Percentiles rank a stretch among this genome's conserved stretches.
Conservation (phyloP, 192 early-diverging fungal species). For the Coemansia sp. region DNA sequence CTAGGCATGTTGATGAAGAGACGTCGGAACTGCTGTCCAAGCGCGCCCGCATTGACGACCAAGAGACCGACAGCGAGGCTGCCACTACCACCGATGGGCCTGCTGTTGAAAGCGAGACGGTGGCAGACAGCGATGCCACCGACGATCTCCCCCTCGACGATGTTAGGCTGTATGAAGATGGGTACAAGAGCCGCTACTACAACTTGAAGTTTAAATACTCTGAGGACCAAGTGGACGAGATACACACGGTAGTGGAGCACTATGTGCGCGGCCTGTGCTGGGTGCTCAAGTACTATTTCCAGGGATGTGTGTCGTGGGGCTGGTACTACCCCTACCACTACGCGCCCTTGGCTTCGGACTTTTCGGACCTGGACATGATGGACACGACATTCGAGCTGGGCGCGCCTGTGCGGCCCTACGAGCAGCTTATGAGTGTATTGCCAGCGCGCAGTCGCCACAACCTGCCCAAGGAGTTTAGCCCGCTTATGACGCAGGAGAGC, state of each 20-base stretch:
- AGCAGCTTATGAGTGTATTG: slow-evolving; percentile 96
- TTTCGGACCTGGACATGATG: slow-evolving; percentile 68
- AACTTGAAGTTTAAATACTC: slow-evolving; percentile 61
- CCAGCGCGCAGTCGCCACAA: slow-evolving; percentile 66
- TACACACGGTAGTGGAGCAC: slow-evolving; percentile 59
- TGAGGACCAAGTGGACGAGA: slow-evolving; percentile 52
- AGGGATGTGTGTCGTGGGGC: slow-evolving; percentile 89
- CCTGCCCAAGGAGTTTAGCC: slow-evolving; percentile 60
- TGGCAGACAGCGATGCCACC: slow-evolving; percentile 5
- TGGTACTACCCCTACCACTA: slow-evolving; percentile 99
- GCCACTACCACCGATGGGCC: slow-evolving; percentile 33
- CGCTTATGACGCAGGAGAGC: slow-evolving; percentile 74
- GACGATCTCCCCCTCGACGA: slow-evolving; percentile 34
- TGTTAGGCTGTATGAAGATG: slow-evolving; percentile 69
- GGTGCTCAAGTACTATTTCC: slow-evolving; percentile 95
- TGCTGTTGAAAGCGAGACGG: slow-evolving; percentile 51
- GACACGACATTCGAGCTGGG: slow-evolving; percentile 78
- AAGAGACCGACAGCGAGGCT: slow-evolving; percentile 17
- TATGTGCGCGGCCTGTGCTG: slow-evolving; percentile 96
- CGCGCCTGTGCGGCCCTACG: slow-evolving; percentile 81
- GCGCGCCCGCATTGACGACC: slow-evolving; percentile 12
- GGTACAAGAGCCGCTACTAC: slow-evolving; percentile 74
- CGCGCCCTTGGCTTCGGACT: slow-evolving; percentile 82
- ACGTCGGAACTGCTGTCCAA: slow-evolving; percentile 9
- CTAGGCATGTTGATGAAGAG: slow-evolving; percentile 5